Percentiles rank a stretch among this genome's conserved stretches.
These are phyloP conservation scores for Cyberlindnera saturnus DNA, from an alignment of 805 yeast genomes.

Conservation along the genomic window DNA sequence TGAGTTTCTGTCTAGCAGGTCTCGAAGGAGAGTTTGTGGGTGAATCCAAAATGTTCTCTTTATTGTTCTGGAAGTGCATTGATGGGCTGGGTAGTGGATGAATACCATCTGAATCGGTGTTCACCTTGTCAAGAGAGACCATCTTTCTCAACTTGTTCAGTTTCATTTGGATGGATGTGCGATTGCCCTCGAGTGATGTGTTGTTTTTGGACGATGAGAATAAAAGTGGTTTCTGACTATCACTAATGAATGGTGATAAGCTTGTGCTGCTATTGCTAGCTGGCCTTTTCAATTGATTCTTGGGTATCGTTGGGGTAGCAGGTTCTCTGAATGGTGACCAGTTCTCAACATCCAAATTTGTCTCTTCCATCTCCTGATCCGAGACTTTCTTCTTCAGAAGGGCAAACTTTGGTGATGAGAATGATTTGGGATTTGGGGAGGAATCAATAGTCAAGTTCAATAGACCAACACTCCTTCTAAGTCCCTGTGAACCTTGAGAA, in stretches of 20 bases:
- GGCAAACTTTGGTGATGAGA: slow-evolving; percentile 20
- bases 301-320: slow-evolving; percentile 17
- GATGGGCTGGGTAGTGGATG: slow-evolving; percentile 25
- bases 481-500: slow-evolving; percentile 25
- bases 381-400: slow-evolving; percentile 16
- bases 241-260: slow-evolving; percentile 23
- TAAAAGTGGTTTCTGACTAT: slow-evolving; percentile 20
- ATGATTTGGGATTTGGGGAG: slow-evolving; percentile 19
- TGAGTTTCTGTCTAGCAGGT: slow-evolving; percentile 25
- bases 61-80: slow-evolving; percentile 13
- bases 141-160: slow-evolving; percentile 24
- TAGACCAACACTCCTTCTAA: slow-evolving; percentile 49
- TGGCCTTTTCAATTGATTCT: slow-evolving; percentile 21
- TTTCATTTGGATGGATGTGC: slow-evolving; percentile 22
- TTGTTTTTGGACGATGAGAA: slow-evolving; percentile 13
- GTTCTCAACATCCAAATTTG: slow-evolving; percentile 23
- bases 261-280: slow-evolving; percentile 23
- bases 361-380: slow-evolving; percentile 13
- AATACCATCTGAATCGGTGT: slow-evolving; percentile 10
- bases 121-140: slow-evolving; percentile 20
- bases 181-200: slow-evolving; percentile 24
- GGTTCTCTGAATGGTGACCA: slow-evolving; percentile 27
- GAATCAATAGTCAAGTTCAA: slow-evolving; percentile 42
- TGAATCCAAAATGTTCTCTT: slow-evolving; percentile 12
- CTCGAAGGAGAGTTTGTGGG: slow-evolving; percentile 28